Percentiles rank a stretch among this genome's conserved stretches.
Conservation (phyloP, 306 rosid species). For the Herpetospermum pedunculosum region DNA sequence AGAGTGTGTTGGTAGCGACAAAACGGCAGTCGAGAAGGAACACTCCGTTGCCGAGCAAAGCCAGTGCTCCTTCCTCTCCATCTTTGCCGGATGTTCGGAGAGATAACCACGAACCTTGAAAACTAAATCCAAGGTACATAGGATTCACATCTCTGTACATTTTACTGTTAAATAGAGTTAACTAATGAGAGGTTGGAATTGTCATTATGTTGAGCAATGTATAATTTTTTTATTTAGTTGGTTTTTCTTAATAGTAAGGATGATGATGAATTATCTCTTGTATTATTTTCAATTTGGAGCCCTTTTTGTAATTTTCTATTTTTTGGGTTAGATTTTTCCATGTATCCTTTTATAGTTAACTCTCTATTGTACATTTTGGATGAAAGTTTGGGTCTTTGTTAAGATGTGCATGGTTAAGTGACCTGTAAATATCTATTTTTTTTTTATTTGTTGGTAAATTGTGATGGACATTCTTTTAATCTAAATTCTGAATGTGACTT, state of each 20-base stretch:
- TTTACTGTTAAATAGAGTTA: conserved; percentile 2
- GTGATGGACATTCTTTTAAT: too few species aligned
- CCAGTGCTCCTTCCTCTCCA: conserved; percentile 65
- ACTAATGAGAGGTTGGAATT: background rate
- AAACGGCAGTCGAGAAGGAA: conserved; percentile 82
- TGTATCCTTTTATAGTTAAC: background rate
- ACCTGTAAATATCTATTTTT: too few species aligned
- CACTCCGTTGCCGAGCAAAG: conserved; percentile 75
- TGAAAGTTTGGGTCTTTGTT: too few species aligned
- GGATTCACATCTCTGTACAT: background rate
- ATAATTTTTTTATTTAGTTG: background rate
- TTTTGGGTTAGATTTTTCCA: background rate
- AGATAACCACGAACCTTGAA: conserved; percentile 11
- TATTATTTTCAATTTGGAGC: background rate
- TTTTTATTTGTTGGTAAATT: too few species aligned
- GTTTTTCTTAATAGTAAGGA: background rate
- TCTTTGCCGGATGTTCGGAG: conserved; percentile 36
- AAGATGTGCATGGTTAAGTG: too few species aligned
- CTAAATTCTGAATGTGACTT: too few species aligned
- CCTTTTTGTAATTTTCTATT: background rate
- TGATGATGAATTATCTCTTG: background rate
- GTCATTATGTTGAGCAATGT: background rate
- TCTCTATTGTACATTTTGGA: background rate
- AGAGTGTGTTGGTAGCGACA: conserved; percentile 62
- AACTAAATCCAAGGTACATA: background rate